These are phyloP conservation scores for Ceratobasidium sp. DNA, from an alignment of 1,284 basidiomycete genomes.

Conservation along the genomic window DNA sequence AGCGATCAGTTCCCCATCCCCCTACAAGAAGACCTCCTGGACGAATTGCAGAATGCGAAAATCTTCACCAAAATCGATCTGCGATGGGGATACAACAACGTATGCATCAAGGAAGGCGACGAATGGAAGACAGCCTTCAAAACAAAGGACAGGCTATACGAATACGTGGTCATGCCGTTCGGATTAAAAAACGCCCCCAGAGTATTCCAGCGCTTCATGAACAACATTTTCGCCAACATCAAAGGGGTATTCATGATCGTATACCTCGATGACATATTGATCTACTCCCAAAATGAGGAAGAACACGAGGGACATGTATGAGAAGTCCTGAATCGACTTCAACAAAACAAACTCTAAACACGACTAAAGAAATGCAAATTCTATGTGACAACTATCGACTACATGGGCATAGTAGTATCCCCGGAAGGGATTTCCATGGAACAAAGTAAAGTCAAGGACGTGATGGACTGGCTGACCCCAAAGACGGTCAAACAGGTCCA, in stretches of 20 bases:
- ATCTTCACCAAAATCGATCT: conserved; percentile 26
- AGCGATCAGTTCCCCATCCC: no score
- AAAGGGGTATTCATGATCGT: no score
- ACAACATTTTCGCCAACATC: no score
- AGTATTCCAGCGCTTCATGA: no score
- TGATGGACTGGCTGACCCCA: conserved; percentile 60
- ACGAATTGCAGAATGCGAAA: background rate
- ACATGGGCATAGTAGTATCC: conserved; percentile 53
- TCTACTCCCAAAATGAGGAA: no score
- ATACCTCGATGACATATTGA: no score
- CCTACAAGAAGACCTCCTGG: no score
- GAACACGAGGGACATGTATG: conserved; percentile 54
- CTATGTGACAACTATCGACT: no score
- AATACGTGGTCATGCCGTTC: background rate
- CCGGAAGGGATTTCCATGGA: conserved; percentile 59
- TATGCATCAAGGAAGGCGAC: conserved; percentile 17
- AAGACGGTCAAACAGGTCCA: conserved; percentile 54
- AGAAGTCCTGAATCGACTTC: conserved; percentile 58
- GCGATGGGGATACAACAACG: conserved; percentile 21
- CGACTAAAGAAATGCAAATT: no score
- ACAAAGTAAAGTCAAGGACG: conserved; percentile 58
- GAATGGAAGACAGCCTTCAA: conserved; percentile 37
- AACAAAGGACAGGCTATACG: conserved; percentile 2
- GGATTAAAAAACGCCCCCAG: no score
- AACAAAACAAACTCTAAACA: no score